Percentiles rank a stretch among this genome's conserved stretches.
phyloP scores from a whole-genome alignment of 2,329 filamentous ascomycete genomes.

The Neonectria punicea region DNA sequence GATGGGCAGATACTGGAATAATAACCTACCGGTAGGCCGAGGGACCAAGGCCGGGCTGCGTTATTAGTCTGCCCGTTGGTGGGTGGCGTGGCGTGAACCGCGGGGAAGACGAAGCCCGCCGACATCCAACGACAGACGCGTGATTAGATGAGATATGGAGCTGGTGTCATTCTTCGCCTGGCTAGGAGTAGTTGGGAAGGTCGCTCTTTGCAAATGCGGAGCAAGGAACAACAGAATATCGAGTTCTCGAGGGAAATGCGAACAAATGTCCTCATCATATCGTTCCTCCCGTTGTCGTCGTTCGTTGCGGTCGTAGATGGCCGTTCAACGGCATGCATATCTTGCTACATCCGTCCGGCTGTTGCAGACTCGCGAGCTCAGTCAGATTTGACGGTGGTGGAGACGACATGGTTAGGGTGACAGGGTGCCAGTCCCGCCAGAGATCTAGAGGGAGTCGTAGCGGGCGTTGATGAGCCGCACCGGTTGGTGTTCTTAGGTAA shows the following conservation, averaged over 20 bases:
- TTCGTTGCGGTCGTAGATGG: neutral
- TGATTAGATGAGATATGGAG: constrained; percentile 26
- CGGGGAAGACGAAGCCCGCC: constrained; percentile 17
- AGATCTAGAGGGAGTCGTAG: neutral
- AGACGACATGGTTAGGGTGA: constrained; percentile 3
- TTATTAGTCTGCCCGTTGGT: constrained; percentile 32
- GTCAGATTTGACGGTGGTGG: constrained; percentile 17
- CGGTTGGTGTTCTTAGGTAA: constrained; percentile 11
- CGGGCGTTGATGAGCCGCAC: constrained; percentile 21
- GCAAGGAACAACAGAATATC: constrained; percentile 9
- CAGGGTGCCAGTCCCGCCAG: too few relatives aligned
- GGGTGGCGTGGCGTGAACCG: constrained; percentile 18
- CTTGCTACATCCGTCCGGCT: neutral
- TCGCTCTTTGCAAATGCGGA: constrained; percentile 4
- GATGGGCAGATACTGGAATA: neutral
- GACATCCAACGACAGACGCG: constrained; percentile 16
- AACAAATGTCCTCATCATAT: neutral
- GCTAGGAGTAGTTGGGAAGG: constrained; percentile 14
- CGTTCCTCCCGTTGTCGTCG: neutral
- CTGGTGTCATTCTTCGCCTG: constrained; percentile 4
- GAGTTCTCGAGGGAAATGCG: neutral
- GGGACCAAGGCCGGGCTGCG: constrained; percentile 5
- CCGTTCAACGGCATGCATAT: neutral
- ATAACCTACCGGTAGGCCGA: neutral
- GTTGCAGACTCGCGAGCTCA: neutral